phyloP scores from a whole-genome alignment of 2,329 filamentous ascomycete genomes.

The Colletotrichum trifolii region DNA sequence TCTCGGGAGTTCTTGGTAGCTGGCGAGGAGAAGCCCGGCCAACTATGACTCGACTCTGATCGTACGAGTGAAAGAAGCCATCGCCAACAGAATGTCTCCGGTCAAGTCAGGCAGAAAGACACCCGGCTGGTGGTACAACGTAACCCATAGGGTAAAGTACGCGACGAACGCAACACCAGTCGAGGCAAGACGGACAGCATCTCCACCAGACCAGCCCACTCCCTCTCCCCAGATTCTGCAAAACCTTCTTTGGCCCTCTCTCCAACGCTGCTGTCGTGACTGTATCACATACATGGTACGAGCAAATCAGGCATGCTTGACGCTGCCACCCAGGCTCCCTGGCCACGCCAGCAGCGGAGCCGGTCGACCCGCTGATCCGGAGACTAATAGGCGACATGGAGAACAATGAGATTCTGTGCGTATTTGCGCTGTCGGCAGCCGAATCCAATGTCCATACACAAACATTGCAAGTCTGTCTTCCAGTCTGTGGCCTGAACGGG shows the following conservation, averaged over 20 bases:
- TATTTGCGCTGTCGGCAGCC: no score
- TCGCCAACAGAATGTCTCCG: constrained; percentile 13
- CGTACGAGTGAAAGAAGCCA: constrained; percentile 6
- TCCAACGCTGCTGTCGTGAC: neutral
- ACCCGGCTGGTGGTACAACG: no score
- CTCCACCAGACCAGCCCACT: constrained; percentile 33
- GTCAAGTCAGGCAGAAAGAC: neutral
- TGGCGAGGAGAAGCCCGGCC: neutral
- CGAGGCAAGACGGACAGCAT: constrained; percentile 31
- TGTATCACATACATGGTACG: neutral
- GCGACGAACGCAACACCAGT: constrained; percentile 1
- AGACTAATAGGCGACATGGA: constrained; percentile 7
- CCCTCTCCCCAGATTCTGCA: constrained; percentile 25
- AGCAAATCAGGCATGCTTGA: no score
- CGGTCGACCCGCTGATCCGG: constrained; percentile 37
- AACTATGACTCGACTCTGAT: constrained; percentile 1
- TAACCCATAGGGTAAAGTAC: no score
- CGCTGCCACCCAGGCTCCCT: constrained; percentile 11
- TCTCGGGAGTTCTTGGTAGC: neutral
- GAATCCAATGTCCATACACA: no score
- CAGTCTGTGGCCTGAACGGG: no score
- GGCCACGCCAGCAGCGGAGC: constrained; percentile 29
- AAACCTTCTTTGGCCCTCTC: constrained; percentile 27
- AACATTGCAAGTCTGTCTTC: no score
- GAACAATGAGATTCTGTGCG: neutral